Percentiles rank a stretch among this genome's conserved stretches.
phyloP scores from a whole-genome alignment of 2,329 filamentous ascomycete species.

The Colletotrichum incanum region DNA sequence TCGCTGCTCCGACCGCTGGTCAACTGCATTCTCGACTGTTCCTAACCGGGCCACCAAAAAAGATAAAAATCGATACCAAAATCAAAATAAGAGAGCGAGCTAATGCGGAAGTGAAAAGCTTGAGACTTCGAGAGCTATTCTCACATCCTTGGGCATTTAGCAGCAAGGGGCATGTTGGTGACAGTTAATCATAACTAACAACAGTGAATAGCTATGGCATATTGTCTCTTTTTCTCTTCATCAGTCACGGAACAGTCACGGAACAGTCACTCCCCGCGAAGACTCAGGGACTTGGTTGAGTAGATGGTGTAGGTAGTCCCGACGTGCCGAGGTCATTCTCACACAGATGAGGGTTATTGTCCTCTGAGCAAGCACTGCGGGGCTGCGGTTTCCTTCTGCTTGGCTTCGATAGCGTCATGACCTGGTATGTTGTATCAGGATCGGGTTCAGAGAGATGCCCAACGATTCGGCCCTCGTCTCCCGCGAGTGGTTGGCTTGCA shows the following conservation, averaged over 20 bases:
- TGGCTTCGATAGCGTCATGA: constrained; percentile 11
- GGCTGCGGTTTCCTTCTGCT: background rate
- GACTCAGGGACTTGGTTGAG: background rate
- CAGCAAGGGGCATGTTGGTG: no score
- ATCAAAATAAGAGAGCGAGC: no score
- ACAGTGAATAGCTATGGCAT: background rate
- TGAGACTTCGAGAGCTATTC: no score
- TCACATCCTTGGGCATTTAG: no score
- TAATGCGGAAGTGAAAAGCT: no score
- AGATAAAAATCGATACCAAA: no score
- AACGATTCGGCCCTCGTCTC: no score
- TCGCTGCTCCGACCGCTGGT: no score
- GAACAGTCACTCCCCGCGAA: no score
- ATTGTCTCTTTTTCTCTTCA: background rate
- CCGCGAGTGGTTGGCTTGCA: background rate
- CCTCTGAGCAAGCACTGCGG: constrained; percentile 7
- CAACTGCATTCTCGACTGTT: no score
- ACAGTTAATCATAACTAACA: background rate
- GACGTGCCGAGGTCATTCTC: constrained; percentile 7
- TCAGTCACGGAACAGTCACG: no score
- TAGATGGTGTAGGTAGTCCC: background rate
- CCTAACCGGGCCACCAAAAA: no score
- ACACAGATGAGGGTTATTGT: constrained; percentile 5
- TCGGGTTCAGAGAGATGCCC: constrained; percentile 20
- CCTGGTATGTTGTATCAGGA: constrained; percentile 15